These are phyloP conservation scores for Hymenoscyphus infarciens DNA, from an alignment of 2,329 filamentous ascomycete species.

Conservation along the genomic window DNA sequence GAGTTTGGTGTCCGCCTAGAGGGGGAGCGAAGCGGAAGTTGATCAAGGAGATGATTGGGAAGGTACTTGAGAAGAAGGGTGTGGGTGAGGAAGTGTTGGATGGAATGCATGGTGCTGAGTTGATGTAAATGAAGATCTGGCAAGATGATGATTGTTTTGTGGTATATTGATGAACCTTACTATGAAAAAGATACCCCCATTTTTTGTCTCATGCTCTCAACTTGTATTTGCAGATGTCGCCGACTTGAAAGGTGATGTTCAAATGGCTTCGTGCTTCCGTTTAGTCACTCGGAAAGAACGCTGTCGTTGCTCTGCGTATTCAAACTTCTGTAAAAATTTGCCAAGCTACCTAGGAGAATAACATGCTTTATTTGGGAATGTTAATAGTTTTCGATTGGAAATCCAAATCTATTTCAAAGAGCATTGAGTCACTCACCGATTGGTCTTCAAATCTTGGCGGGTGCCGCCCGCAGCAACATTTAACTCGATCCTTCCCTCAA, in stretches of 20 bases:
- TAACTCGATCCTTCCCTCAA: not conserved
- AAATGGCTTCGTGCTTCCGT: too few relatives aligned
- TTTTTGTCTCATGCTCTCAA: too few relatives aligned
- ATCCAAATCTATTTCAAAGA: not conserved
- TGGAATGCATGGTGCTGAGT: slow-evolving; percentile 72
- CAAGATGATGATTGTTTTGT: too few relatives aligned
- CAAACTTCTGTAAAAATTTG: too few relatives aligned
- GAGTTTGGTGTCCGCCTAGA: slow-evolving; percentile 81
- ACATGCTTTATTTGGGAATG: too few relatives aligned
- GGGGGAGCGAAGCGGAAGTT: slow-evolving; percentile 77
- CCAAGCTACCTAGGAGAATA: too few relatives aligned
- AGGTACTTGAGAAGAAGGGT: slow-evolving; percentile 71
- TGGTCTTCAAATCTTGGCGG: not conserved
- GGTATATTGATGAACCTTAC: too few relatives aligned
- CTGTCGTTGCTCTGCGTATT: too few relatives aligned
- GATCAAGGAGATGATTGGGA: slow-evolving; percentile 70
- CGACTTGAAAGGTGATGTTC: too few relatives aligned
- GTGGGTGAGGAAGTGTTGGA: slow-evolving; percentile 84
- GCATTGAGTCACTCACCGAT: not conserved
- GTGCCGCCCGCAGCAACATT: not conserved
- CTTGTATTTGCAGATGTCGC: too few relatives aligned
- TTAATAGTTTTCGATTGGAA: not conserved
- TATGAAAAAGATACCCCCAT: too few relatives aligned
- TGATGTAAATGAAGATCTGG: slow-evolving; percentile 34
- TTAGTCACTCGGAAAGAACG: too few relatives aligned